Conservation (phyloP, 345 rosid species). For the Balakata baccata region DNA sequence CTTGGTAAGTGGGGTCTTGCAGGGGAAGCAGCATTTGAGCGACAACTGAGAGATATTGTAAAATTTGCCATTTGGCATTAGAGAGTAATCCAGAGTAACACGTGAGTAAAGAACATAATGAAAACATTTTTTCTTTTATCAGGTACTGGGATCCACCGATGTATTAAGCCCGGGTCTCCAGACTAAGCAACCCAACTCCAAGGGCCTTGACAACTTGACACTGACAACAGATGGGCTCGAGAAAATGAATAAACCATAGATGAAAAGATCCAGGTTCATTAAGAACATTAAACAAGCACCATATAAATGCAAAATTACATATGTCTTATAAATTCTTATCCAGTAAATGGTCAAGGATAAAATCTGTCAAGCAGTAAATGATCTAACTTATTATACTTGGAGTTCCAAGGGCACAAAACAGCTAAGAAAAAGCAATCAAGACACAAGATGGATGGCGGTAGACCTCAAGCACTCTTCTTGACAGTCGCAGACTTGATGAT, state of each 20-base stretch:
- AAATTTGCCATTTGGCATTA: slow-evolving; percentile 65
- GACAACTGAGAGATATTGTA: slow-evolving; percentile 43
- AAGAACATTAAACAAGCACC: too few relatives aligned
- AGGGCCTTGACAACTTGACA: too few relatives aligned
- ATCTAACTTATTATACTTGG: neutral
- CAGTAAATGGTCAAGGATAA: neutral
- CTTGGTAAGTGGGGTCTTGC: slow-evolving; percentile 46
- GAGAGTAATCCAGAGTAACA: slow-evolving; percentile 40
- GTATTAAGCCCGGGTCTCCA: too few relatives aligned
- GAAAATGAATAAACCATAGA: too few relatives aligned
- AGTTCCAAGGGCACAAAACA: neutral
- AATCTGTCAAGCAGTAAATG: neutral
- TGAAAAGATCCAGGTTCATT: too few relatives aligned
- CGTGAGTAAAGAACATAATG: slow-evolving; percentile 21
- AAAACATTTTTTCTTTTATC: too few relatives aligned
- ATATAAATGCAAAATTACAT: neutral
- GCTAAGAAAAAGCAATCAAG: neutral
- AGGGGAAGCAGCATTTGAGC: slow-evolving; percentile 37
- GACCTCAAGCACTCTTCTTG: slow-evolving; percentile 44
- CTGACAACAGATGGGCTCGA: too few relatives aligned
- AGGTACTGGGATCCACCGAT: too few relatives aligned
- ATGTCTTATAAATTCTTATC: neutral
- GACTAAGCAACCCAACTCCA: too few relatives aligned
- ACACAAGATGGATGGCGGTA: neutral
- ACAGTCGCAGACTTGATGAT: slow-evolving; percentile 57